Percentiles rank a stretch among this genome's conserved stretches.
Evolutionary conservation across 331 rosid genomes (phyloP).

Genomic region (Rhamnella rubrinervis): DNA sequence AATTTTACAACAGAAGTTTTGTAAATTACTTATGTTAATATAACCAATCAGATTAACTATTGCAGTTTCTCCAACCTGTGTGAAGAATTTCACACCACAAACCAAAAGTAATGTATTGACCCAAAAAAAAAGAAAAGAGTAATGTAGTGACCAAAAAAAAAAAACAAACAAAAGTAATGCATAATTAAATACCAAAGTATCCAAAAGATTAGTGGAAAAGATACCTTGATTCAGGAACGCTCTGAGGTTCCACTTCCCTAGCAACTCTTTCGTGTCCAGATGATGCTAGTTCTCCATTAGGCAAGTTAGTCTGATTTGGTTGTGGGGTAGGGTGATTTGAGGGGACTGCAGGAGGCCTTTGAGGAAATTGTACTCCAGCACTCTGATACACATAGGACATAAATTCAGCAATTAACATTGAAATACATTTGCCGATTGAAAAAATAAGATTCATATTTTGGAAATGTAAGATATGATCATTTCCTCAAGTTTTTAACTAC

Average conservation of each 20-base stretch:
- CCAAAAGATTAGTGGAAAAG: conserved; percentile 1
- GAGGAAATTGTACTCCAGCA: conserved; percentile 88
- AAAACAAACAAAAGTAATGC: background rate
- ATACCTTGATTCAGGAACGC: conserved; percentile 78
- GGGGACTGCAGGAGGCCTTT: conserved; percentile 49
- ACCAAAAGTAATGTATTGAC: too few relatives aligned
- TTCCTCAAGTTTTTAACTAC: background rate
- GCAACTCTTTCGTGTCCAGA: conserved; percentile 46
- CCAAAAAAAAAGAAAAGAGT: too few relatives aligned
- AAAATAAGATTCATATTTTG: background rate
- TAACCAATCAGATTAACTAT: too few relatives aligned
- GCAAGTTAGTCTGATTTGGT: conserved; percentile 35
- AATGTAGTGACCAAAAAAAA: too few relatives aligned
- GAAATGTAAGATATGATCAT: background rate
- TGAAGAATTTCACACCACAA: too few relatives aligned
- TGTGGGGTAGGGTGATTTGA: conserved; percentile 45
- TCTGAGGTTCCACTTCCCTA: conserved; percentile 44
- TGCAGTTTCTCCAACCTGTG: too few relatives aligned
- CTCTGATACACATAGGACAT: conserved; percentile 38
- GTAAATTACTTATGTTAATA: background rate
- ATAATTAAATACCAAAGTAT: background rate
- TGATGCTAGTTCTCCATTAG: conserved; percentile 39
- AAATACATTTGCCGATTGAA: background rate
- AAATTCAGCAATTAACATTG: background rate
- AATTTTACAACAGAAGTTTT: background rate